A percentile compares a stretch with the other conserved stretches of the same genome.
Evolutionary conservation across 2,329 filamentous ascomycete species (phyloP).

Genomic region (Bipolaris gigantea): DNA sequence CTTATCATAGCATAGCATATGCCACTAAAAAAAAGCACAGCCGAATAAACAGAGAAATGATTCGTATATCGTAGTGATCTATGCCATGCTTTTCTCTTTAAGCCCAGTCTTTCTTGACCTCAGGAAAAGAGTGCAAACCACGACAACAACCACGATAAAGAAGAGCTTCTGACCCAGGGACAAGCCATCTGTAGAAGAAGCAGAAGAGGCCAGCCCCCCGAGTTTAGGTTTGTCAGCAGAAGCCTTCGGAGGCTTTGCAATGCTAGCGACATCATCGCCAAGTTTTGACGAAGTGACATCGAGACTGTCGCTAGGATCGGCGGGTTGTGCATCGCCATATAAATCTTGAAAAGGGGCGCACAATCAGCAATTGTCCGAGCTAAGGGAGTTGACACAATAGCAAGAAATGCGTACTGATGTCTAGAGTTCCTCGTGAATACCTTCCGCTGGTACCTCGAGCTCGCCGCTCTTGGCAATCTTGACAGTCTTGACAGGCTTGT

Average conservation of each 20-base stretch:
- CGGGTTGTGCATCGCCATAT: constrained; percentile 49
- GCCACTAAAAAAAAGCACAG: background rate
- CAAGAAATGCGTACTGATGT: constrained; percentile 33
- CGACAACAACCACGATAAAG: constrained; percentile 49
- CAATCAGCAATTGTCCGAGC: constrained; percentile 49
- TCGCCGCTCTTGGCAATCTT: constrained; percentile 85
- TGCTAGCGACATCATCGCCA: constrained; percentile 30
- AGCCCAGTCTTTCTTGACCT: constrained; percentile 36
- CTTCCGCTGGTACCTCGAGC: constrained; percentile 81
- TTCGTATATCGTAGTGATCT: constrained; percentile 20
- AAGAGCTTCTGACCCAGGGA: constrained; percentile 51
- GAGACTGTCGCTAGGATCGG: constrained; percentile 47
- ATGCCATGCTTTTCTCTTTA: constrained; percentile 49
- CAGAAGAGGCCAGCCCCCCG: constrained; percentile 21
- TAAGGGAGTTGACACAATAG: constrained; percentile 18
- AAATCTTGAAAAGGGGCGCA: constrained; percentile 48
- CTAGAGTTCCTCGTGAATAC: constrained; percentile 90
- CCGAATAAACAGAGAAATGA: constrained; percentile 1
- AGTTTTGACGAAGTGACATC: constrained; percentile 40
- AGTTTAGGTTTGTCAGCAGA: constrained; percentile 20
- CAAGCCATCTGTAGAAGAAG: constrained; percentile 41
- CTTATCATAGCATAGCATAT: background rate
- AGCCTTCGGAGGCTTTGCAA: constrained; percentile 27
- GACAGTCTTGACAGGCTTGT: constrained; percentile 69
- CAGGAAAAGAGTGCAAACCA: constrained; percentile 47